Conservation (phyloP, 1,139 yeast species). For the Blastobotrys indianensis region DNA sequence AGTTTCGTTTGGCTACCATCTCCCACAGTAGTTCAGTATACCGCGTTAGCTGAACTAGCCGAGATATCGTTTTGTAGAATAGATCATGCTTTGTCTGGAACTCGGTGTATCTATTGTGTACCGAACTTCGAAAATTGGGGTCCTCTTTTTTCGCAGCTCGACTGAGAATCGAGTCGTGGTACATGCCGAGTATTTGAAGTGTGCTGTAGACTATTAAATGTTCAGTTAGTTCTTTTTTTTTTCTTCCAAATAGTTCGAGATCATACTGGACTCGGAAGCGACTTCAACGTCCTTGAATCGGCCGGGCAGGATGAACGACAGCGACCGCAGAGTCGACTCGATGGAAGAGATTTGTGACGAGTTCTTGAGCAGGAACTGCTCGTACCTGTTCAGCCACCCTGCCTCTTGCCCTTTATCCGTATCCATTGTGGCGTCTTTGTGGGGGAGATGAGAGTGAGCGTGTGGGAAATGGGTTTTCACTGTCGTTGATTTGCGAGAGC, state of each 20-base stretch:
- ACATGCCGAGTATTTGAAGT: constrained; percentile 35
- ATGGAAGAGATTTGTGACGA: constrained; percentile 36
- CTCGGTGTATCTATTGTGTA: constrained; percentile 34
- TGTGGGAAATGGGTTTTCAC: not conserved
- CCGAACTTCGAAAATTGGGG: constrained; percentile 23
- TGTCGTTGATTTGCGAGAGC: too few species aligned
- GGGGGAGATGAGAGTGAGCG: not conserved
- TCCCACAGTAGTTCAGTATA: constrained; percentile 37
- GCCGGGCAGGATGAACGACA: constrained; percentile 38
- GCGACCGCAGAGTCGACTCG: constrained; percentile 35
- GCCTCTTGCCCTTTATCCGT: not conserved
- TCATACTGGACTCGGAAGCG: constrained; percentile 29
- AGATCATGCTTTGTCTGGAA: constrained; percentile 22
- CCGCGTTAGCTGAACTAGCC: constrained; percentile 31
- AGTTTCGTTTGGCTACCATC: constrained; percentile 31
- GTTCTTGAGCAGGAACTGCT: constrained; percentile 32
- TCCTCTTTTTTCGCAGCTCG: constrained; percentile 28
- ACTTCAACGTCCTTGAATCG: constrained; percentile 38
- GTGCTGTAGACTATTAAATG: constrained; percentile 29
- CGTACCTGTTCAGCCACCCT: constrained; percentile 26
- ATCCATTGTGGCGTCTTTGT: not conserved
- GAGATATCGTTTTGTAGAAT: constrained; percentile 31
- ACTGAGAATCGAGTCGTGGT: constrained; percentile 36
- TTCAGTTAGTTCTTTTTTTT: not conserved
- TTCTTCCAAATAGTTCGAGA: not conserved